Evolutionary conservation across 208 protist genomes (phyloP).

Genomic region (Trypanosoma cruzi): DNA sequence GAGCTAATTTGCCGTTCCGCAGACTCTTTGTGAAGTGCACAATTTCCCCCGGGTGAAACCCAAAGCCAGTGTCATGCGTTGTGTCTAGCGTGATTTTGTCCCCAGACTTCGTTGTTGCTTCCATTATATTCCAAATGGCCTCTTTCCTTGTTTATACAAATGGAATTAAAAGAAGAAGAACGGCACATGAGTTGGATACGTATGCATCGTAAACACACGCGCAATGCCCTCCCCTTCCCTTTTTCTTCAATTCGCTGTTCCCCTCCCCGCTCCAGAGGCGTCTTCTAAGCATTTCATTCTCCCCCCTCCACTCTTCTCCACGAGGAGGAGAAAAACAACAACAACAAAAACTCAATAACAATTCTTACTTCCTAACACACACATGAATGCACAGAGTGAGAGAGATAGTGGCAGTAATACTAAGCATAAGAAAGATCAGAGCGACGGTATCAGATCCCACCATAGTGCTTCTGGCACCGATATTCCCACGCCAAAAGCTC

Average conservation of each 20-base stretch:
- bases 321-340: neutral
- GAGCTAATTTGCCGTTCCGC: slow-evolving; percentile 82
- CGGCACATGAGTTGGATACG: no score
- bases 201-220: neutral
- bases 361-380: neutral
- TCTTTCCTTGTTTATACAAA: neutral
- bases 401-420: neutral
- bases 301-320: no score
- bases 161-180: neutral
- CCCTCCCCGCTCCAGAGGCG: no score
- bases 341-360: neutral
- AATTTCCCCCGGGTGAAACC: slow-evolving; percentile 77
- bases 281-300: no score
- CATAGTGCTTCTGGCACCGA: slow-evolving; percentile 22
- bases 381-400: neutral
- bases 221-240: neutral
- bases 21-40: slow-evolving; percentile 90
- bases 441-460: neutral
- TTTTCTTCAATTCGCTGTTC: no score
- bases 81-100: slow-evolving; percentile 50
- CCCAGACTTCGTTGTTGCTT: slow-evolving; percentile 59
- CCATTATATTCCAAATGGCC: neutral
- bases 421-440: slow-evolving; percentile 10
- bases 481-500: slow-evolving; percentile 4
- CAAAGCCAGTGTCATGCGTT: slow-evolving; percentile 37